These are phyloP conservation scores for Triticum aestivum DNA, from an alignment of 176 grass and related monocot species.

Conservation along the genomic window IWGSC_CS_RefSeq_v2.1 NC_057807.1:570197988-570198487, in stretches of 20 bases:
- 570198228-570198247: constrained; percentile 98
- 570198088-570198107: constrained; percentile 77
- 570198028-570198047: constrained; percentile 87
- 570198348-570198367: constrained; percentile 92
- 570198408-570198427: constrained; percentile 92
- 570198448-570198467: constrained; percentile 91
- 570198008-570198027: constrained; percentile 94
- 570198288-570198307: constrained; percentile 89
- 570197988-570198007: constrained; percentile 77
- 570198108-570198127: constrained; percentile 82
- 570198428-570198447: constrained; percentile 94
- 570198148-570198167: constrained; percentile 68
- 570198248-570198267: constrained; percentile 77
- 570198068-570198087: constrained; percentile 88
- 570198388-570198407: constrained; percentile 93
- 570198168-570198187: constrained; percentile 74
- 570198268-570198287: constrained; percentile 98
- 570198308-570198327: constrained; percentile 85
- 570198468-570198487: constrained; percentile 87
- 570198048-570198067: constrained; percentile 79
- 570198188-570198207: constrained; percentile 96
- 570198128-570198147: constrained; percentile 65
- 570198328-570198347: constrained; percentile 93
- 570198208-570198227: constrained; percentile 99
- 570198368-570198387: constrained; percentile 89